phyloP scores from a whole-genome alignment of 106 monocot species.

The Dendrobium chrysotoxum region DNA sequence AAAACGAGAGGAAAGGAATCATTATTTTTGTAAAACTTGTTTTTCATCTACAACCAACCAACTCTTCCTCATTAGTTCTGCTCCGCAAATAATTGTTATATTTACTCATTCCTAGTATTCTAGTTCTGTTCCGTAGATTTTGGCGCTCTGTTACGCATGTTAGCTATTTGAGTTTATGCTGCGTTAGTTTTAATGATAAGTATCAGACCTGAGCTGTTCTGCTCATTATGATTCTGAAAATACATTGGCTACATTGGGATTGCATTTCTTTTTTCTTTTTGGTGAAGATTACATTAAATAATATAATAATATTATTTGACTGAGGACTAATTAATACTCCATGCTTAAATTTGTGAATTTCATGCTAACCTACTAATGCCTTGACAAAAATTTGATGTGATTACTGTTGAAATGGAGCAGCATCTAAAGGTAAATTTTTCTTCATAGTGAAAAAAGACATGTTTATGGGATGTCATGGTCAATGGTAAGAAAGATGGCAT shows the following conservation, averaged over 20 bases:
- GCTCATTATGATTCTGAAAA: neutral
- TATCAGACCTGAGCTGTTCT: neutral
- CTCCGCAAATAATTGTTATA: neutral
- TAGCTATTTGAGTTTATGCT: slow-evolving; percentile 5
- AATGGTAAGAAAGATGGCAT: neutral
- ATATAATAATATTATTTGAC: no score
- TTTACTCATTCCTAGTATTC: neutral
- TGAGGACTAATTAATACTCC: neutral
- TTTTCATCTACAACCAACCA: neutral
- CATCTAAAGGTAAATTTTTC: neutral
- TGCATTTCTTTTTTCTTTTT: neutral
- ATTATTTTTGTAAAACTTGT: neutral
- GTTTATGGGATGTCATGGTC: neutral
- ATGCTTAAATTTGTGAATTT: neutral
- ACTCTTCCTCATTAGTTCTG: no score
- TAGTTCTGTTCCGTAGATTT: neutral
- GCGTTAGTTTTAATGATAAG: neutral
- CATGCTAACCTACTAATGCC: neutral
- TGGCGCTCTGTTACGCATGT: neutral
- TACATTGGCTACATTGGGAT: neutral
- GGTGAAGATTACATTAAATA: neutral
- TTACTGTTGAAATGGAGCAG: neutral
- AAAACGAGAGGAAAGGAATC: neutral
- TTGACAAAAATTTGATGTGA: neutral
- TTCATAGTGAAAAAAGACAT: neutral